Conservation (phyloP, 495 filamentous ascomycete species). For the Diplogelasinospora grovesii region DNA sequence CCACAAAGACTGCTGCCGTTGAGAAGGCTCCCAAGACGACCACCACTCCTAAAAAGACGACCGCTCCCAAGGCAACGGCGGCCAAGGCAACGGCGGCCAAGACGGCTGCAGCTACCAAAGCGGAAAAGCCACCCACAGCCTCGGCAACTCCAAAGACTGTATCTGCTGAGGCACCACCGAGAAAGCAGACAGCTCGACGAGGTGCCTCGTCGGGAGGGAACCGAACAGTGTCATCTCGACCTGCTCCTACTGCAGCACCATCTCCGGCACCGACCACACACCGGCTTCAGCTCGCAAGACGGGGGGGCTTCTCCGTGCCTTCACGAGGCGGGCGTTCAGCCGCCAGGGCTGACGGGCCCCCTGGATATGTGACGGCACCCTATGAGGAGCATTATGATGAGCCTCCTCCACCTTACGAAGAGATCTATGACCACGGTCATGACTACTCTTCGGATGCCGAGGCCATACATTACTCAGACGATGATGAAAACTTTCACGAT, state of each 20-base stretch:
- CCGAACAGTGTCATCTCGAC: not conserved
- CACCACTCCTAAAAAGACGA: not conserved
- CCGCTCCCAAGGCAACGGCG: constrained; percentile 1
- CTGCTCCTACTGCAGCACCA: not conserved
- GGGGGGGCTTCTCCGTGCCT: constrained; percentile 1
- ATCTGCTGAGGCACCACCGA: not conserved
- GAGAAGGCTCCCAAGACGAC: not conserved
- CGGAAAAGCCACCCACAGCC: not conserved
- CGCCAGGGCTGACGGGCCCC: not conserved
- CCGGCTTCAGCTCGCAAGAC: constrained; percentile 1
- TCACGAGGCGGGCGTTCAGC: not conserved
- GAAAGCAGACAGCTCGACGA: constrained; percentile 14
- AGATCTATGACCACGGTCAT: not conserved
- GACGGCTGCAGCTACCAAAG: not conserved
- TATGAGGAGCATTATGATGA: constrained; percentile 14
- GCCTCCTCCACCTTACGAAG: constrained; percentile 22
- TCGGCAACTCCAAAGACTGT: not conserved
- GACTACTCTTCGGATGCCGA: too few species aligned
- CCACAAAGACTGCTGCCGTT: constrained; percentile 1
- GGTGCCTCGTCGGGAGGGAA: not conserved
- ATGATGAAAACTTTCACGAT: constrained; percentile 4
- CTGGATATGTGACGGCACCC: constrained; percentile 5
- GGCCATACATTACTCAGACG: too few species aligned
- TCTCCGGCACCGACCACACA: not conserved
- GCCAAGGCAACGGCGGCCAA: not conserved